Evolutionary conservation across 495 filamentous ascomycete species (phyloP).

Genomic region (Aspergillus saccharolyticus): DNA sequence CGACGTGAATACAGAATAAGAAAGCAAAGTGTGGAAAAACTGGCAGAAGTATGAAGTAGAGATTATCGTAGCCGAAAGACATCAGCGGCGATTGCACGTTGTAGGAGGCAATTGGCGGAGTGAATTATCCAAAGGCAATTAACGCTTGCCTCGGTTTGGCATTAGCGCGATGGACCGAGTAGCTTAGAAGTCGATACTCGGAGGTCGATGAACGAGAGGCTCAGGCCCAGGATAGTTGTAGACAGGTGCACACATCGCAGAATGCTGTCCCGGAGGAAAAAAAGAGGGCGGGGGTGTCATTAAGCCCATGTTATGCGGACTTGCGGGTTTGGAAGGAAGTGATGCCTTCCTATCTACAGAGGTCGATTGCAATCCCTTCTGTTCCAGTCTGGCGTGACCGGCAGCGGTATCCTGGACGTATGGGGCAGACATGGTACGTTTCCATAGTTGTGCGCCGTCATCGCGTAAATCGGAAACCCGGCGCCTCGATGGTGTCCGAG

Average conservation of each 20-base stretch:
- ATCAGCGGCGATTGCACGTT: no score
- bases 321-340: conserved; percentile 11
- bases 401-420: conserved; percentile 25
- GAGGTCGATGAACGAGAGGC: conserved; percentile 19
- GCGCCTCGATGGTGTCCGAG: conserved; percentile 16
- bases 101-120: no score
- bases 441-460: conserved; percentile 30
- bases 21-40: no score
- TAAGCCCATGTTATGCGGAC: conserved; percentile 16
- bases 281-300: conserved; percentile 21
- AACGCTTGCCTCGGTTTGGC: no score
- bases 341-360: conserved; percentile 18
- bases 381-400: conserved; percentile 21
- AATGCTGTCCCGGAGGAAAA: conserved; percentile 23
- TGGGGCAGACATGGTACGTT: conserved; percentile 28
- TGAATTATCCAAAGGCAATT: no score
- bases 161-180: not conserved
- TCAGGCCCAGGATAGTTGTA: conserved; percentile 27
- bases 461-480: conserved; percentile 19
- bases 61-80: no score
- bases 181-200: conserved; percentile 23
- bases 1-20: no score
- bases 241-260: conserved; percentile 31
- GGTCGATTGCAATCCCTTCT: conserved; percentile 21
- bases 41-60: no score